These are phyloP conservation scores for Mesotaenium endlicherianum DNA, from an alignment of 139 green algal genomes.

Conservation along the genomic window DNA sequence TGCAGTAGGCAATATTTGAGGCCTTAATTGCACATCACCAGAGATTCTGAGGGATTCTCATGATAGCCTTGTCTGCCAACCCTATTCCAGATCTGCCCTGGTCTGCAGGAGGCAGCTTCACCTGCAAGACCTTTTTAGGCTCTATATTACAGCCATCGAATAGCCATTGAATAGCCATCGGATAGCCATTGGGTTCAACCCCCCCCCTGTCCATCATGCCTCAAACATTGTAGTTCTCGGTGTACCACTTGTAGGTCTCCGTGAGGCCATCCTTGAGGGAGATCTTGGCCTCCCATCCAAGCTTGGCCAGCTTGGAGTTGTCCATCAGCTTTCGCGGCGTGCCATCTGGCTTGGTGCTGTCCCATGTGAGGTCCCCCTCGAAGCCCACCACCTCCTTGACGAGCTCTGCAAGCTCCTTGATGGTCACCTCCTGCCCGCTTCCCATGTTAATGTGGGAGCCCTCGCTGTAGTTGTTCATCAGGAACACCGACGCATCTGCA, in stretches of 20 bases:
- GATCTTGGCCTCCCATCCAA: constrained; percentile 44
- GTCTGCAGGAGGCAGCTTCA: no score
- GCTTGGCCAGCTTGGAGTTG: constrained; percentile 11
- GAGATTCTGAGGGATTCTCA: no score
- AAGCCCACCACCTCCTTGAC: constrained; percentile 49
- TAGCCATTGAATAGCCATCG: no score
- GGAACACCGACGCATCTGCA: constrained; percentile 37
- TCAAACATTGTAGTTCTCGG: constrained; percentile 48
- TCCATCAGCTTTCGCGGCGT: constrained; percentile 51
- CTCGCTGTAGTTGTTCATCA: constrained; percentile 53
- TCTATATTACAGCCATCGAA: no score
- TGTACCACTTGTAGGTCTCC: constrained; percentile 45
- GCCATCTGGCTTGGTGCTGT: constrained; percentile 44
- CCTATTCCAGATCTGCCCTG: no score
- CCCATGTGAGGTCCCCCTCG: constrained; percentile 43
- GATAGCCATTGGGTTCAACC: no score
- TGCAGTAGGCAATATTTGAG: no score
- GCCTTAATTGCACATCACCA: no score
- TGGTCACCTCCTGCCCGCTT: constrained; percentile 40
- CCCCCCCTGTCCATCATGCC: no score
- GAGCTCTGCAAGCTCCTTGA: constrained; percentile 46
- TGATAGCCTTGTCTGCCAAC: no score
- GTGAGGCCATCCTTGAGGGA: constrained; percentile 43
- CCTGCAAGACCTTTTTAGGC: no score
- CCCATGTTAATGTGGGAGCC: constrained; percentile 43